Base-by-base conservation (phyloP, 306 rosid genomes). In the Myrica gale region DNA sequence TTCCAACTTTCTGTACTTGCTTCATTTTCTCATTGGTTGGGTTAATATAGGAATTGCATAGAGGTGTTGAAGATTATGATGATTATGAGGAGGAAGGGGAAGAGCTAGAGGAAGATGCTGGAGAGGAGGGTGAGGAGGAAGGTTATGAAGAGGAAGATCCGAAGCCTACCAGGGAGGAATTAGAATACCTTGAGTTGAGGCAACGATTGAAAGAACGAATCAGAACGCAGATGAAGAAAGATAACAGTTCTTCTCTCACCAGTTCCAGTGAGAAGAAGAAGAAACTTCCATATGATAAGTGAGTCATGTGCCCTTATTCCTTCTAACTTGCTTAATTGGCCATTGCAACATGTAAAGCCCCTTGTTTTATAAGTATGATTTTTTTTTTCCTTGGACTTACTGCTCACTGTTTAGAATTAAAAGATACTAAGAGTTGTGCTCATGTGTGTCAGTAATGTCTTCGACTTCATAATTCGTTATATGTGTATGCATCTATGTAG, bases 211-310 rank as follows among this genome's bases (percentile, higher is more conserved):
- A 93, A 86, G 97, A 93, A 47, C 78, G 71, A 20, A 67, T 87
- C 19, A 85, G 92, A 80, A 88, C 75, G 83, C 77, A 88, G 81
- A 68, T 82, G 83, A 87, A 87, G 83, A 86, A 74, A 82, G 92
- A 88, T 66, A 85, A 58, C 2, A 76, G 82, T 74, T 57, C 82
- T 74, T 76, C 87, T 68, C 82, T 9, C 72, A 71, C 80, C 39
- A 78, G 84, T 37, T 82, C 86, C 5, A 78, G 68, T 68, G 82
- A 77, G 43, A 84, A 74, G 76, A 87, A 73, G 84, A 85, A 84
- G 75, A 85, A 82, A 77, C 87, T 83, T 78, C 94, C 91, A 6
- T 77, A 81, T 58, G 94, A 93, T 76, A 88, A 90, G 98, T 93
- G 81, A 88, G 96, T 91, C 17, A 39, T 77, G 62, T 57, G 9